Evolutionary conservation across 1,139 yeast species (phyloP).

Genomic region (Pichia sp.): DNA sequence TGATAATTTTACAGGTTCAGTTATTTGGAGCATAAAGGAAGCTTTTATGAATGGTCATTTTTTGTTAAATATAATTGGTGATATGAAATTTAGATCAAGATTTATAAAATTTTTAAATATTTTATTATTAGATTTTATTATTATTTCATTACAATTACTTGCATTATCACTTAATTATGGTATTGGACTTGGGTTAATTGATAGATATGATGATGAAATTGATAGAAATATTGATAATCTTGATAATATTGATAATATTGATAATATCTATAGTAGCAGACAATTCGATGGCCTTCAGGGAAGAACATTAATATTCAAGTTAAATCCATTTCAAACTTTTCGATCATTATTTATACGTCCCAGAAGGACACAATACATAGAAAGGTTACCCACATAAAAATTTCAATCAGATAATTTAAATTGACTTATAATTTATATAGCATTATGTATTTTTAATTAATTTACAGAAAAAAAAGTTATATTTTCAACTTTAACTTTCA

Average conservation of each 20-base stretch:
- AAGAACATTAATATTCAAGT: slow-evolving; percentile 28
- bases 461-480: too few species aligned
- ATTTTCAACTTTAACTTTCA: too few species aligned
- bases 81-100: slow-evolving; percentile 31
- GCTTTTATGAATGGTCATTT: slow-evolving; percentile 29
- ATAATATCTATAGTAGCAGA: too few species aligned
- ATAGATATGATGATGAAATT: slow-evolving; percentile 13
- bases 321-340: slow-evolving; percentile 27
- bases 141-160: slow-evolving; percentile 29
- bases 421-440: too few species aligned
- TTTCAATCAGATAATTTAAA: too few species aligned
- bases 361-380: too few species aligned
- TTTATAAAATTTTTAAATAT: slow-evolving; percentile 28
- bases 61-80: slow-evolving; percentile 39
- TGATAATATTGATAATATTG: too few species aligned
- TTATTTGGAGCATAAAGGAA: slow-evolving; percentile 28
- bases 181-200: slow-evolving; percentile 28
- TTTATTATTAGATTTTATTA: slow-evolving; percentile 27
- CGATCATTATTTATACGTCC: neutral
- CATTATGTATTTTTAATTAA: too few species aligned
- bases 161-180: slow-evolving; percentile 31
- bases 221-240: slow-evolving; percentile 35
- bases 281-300: slow-evolving; percentile 41
- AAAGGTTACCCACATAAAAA: too few species aligned
- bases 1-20: neutral